Base-by-base conservation (phyloP, 495 filamentous ascomycete species). In the Neurospora sp. region DNA sequence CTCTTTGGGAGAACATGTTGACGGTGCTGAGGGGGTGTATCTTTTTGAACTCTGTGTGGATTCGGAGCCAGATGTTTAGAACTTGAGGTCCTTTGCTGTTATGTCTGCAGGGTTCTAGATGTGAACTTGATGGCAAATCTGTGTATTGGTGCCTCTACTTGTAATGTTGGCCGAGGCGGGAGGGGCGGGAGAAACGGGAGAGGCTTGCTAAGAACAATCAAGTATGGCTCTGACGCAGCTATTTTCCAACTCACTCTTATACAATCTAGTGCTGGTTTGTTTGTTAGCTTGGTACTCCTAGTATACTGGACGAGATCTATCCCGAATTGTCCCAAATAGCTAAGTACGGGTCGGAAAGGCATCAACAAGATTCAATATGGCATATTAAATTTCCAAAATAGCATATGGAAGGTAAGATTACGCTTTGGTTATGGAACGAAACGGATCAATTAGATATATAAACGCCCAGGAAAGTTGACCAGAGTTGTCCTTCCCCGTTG, bases 401-500 rank as follows among this genome's bases (percentile, higher is more conserved):
- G 35, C 35, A 35, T 35, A 35, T 35, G 35, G 0, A 35, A 35
- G 4, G 35, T 35, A 35, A 35, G 4, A 35, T 35, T 35, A 31
- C 27, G 27, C 27, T 3, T 31, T 31, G 3, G 27, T 31, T 31
- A 31, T 31, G 3, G 27, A 31, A 31, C 27, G 27, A 31, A 31
- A 31, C 27, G 27, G 27, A 31, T 31, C 2, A 31, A 31, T 31
- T 31, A 31, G 27, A 31, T 31, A 31, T 31, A 31, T 31, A 31
- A 35, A 35, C 35, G 35, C 35, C 35, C 6, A 35, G 5, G 35
- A 35, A 31, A 3, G 27, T 31, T 31, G n/a, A n/a, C n/a, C n/a
- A n/a, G n/a, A n/a, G n/a, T 68, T 82, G 45, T 53, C 80, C 3
- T 74, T 77, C 18, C 71, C 76, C 10, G 82, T 82, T 3, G 72